Base-by-base conservation (phyloP, 257 asterid species). In the Euphrasia confusa region DNA sequence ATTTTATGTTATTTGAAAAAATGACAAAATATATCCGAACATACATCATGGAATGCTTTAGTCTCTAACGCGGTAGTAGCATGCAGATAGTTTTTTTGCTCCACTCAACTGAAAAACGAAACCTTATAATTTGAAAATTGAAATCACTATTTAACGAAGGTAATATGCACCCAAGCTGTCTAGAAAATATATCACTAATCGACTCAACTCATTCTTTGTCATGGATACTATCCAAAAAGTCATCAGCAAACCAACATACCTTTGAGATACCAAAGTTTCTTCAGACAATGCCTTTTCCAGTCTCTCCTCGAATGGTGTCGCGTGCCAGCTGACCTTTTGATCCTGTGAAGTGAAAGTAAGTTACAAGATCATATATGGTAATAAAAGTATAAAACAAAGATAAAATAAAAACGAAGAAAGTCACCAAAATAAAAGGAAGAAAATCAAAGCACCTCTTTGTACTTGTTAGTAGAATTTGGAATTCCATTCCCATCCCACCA, bases 291-390 rank as follows among this genome's bases (percentile, higher is more conserved):
- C 98, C 76, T 91, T 91, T 71, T 91, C 97, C 27, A 91, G 80
- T 73, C 98, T 88, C 89, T 91, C 98, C 70, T 86, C 96, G 64
- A 91, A 91, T 53, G 98, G 92, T 12, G 95, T 88, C 33, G 97
- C 95, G 58, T 91, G 98, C 96, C 96, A 91, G 71, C 83, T 91
- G 30, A 91, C 95, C 72, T 88, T 91, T 73, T 91, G 89, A 74
- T 83, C 89, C 89, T 83, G 80, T 11, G 28, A 66, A 71, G 56
- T n/a, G 15, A 63, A 52, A 60, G 37, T 21, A 52, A 60, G 37
- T 21, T 24, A 33, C 35, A n/a, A 18, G 68, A 24, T 58, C 10
- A 61, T 61, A 52, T 56, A 5, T 54, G 37, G 50, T 35, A 35
- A 49, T 4, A 14, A n/a, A n/a, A n/a, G n/a, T n/a, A n/a, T n/a